These are phyloP conservation scores for Microcyclosporella mali DNA, from an alignment of 2,329 filamentous ascomycete genomes.

Conservation along the genomic window DNA sequence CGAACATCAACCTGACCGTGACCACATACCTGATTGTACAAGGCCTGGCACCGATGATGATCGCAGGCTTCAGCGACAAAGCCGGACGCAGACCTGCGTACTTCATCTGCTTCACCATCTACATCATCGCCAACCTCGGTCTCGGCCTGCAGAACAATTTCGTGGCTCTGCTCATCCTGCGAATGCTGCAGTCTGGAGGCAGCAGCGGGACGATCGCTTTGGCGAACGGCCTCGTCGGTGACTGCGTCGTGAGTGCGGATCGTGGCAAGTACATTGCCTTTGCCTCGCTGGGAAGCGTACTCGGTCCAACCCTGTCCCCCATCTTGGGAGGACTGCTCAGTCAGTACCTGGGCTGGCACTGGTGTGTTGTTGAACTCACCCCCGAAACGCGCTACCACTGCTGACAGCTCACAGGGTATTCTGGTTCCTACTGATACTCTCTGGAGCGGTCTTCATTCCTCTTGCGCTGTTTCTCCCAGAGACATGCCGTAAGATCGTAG, in stretches of 20 bases:
- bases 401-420: constrained; percentile 16
- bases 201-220: constrained; percentile 66
- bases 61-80: constrained; percentile 28
- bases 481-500: constrained; percentile 48
- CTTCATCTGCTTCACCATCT: constrained; percentile 29
- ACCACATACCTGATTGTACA: constrained; percentile 42
- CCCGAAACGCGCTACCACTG: background rate
- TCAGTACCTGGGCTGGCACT: constrained; percentile 57
- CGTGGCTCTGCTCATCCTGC: constrained; percentile 50
- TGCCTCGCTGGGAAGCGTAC: constrained; percentile 53
- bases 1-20: constrained; percentile 45
- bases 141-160: constrained; percentile 33
- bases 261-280: constrained; percentile 68
- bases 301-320: constrained; percentile 48
- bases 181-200: constrained; percentile 58
- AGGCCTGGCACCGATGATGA: constrained; percentile 30
- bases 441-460: constrained; percentile 46
- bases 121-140: constrained; percentile 31
- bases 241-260: constrained; percentile 62
- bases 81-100: constrained; percentile 31
- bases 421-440: constrained; percentile 46
- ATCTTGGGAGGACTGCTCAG: constrained; percentile 59
- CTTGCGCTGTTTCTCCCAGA: constrained; percentile 53
- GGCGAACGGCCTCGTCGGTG: constrained; percentile 64
- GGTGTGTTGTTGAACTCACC: constrained; percentile 33